These are phyloP conservation scores for Calonectria fujianensis DNA, from an alignment of 2,329 filamentous ascomycete species.

Conservation along the genomic window DNA sequence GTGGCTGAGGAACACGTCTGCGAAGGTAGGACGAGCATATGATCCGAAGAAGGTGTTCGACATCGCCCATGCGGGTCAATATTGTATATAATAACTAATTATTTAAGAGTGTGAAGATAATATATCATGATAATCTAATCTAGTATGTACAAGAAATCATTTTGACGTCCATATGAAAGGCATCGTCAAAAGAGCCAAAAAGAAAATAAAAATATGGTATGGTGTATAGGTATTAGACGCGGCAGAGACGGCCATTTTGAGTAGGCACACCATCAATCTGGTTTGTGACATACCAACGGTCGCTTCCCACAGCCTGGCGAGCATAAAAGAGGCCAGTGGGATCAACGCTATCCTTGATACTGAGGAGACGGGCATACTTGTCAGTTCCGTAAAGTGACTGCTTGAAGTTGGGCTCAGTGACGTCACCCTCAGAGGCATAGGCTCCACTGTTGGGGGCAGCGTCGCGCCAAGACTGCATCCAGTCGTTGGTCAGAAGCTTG, in stretches of 20 bases:
- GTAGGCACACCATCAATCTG: conserved; percentile 51
- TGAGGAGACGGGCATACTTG: conserved; percentile 48
- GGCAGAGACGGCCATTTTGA: conserved; percentile 51
- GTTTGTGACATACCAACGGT: conserved; percentile 47
- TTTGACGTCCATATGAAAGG: not conserved
- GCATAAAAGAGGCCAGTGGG: conserved; percentile 50
- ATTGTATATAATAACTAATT: not conserved
- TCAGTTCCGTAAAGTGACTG: conserved; percentile 47
- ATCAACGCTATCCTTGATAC: conserved; percentile 48
- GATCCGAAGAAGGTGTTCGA: too few species aligned
- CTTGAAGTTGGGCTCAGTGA: conserved; percentile 50
- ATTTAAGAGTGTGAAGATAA: not conserved
- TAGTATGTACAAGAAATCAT: not conserved
- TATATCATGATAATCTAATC: not conserved
- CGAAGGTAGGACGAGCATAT: too few species aligned
- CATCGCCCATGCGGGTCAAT: too few species aligned
- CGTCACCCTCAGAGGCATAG: conserved; percentile 50
- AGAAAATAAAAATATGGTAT: too few species aligned
- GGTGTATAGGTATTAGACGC: conserved; percentile 14
- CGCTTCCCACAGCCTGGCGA: conserved; percentile 46
- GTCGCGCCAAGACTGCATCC: conserved; percentile 55
- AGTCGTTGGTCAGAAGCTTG: conserved; percentile 48
- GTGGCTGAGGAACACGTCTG: too few species aligned
- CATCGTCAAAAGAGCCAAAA: not conserved
- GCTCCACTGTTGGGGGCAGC: conserved; percentile 44